Evolutionary conservation across 192 early-diverging fungal species (phyloP), one percentile per base, ranked within the genome.

Genomic region (Backusella westeae): DNA sequence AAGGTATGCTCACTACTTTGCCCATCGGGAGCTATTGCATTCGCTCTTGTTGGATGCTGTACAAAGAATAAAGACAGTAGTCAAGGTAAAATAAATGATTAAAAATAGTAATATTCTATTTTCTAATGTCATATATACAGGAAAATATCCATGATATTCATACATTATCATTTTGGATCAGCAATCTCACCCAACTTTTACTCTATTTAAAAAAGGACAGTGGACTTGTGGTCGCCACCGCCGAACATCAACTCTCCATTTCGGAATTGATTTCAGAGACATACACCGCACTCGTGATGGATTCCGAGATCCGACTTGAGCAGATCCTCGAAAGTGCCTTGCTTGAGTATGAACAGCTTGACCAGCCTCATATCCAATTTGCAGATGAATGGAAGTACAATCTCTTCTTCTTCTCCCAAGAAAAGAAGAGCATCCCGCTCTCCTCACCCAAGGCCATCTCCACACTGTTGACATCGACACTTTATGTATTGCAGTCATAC

Each of bases 141-240:
- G 34, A 71, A 6, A 82, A 82, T 35, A 78, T 81, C 12, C 77
- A 87, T 71, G 90, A 94, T 76, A 85, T 87, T 59, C 84, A 87
- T 68, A 72, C 88, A 14, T 82, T 94, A 38, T 91, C 90, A 4
- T 95, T 92, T 78, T 98, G 96, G 96, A 89, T 96, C 23, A 84
- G 93, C 38, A 97, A 99, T 82, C 86, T 89, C 59, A 91, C 90
- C 41, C 92, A 93, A 63, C 85, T 99, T 7, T 81, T 96, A 3
- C 93, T 94, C 77, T 97, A 93, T 81, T 79, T 99, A 46, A 96
- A 96, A 80, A 91, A 93, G 71, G 97, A 99, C 82, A 77, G 87
- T 39, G 89, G 89, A 23, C 87, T 98, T 32, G 87, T 91, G 21
- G 80, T 88, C 23, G 84, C 89, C 3, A 92, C 94, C 34, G 90